Conservation (phyloP, 768 basidiomycete genomes). For the Boletus pseudopeckii region DNA sequence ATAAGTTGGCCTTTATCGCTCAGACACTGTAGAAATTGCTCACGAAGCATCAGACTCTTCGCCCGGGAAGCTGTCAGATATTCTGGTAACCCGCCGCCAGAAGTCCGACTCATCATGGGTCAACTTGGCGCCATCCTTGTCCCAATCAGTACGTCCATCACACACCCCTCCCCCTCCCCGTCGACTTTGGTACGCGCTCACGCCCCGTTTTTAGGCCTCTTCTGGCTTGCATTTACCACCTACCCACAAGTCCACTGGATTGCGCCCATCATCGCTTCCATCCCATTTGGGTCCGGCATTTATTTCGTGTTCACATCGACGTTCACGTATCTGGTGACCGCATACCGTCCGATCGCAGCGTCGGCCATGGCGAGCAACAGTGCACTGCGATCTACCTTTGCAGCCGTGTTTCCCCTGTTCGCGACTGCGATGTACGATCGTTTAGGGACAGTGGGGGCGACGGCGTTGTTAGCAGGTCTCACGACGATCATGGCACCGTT, state of each 20-base stretch:
- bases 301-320: conserved; percentile 65
- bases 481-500: conserved; percentile 58
- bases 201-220: conserved; percentile 33
- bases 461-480: conserved; percentile 66
- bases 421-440: conserved; percentile 47
- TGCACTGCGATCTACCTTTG: conserved; percentile 46
- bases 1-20: conserved; percentile 17
- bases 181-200: background rate
- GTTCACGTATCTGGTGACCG: conserved; percentile 57
- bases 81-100: conserved; percentile 55
- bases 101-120: conserved; percentile 62
- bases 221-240: conserved; percentile 56
- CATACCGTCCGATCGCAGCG: conserved; percentile 49
- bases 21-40: background rate
- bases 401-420: conserved; percentile 51
- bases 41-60: conserved; percentile 33
- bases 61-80: conserved; percentile 36
- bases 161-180: background rate
- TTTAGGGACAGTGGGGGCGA: conserved; percentile 68
- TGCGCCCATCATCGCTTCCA: conserved; percentile 42
- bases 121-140: conserved; percentile 65
- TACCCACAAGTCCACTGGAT: conserved; percentile 47
- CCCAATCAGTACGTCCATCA: conserved; percentile 46
- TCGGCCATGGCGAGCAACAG: conserved; percentile 69
- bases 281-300: conserved; percentile 52